Base-by-base conservation (phyloP, 169 alveolate species). In the Plasmodium relictum region DNA sequence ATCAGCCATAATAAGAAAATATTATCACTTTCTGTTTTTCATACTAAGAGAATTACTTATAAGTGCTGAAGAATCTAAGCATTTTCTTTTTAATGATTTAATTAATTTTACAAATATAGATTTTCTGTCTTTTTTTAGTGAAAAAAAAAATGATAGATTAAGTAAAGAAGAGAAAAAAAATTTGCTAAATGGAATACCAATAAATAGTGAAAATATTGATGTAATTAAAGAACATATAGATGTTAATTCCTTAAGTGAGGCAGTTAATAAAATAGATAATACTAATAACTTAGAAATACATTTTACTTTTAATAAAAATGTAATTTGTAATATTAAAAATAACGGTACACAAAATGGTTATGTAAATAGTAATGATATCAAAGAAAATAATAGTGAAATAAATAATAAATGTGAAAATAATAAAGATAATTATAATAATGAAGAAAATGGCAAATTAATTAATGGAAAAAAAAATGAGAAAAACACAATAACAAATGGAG, bases 1-100 rank as follows among this genome's bases (percentile, higher is more conserved):
- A 37, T 52, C 89, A 62, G 31, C 44, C 14, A 58, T 78, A 18
- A 39, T 58, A 44, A 63, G 42, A 12, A 63, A 66, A 41, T 78
- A 63, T 65, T 56, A 63, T 42, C 56, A 31, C 37, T 78, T 78
- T 31, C 45, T 26, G 37, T 54, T 26, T 63, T 31, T 78, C 63
- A 50, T 62, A 6, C 78, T 44, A 22, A 65, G 58, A 45, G 78
- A 65, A 48, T 54, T 78, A 50, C 48, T 44, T 31, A 26, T 73
- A 3, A 78, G 45, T 16, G 26, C 65, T 44, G 59, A 78, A 66
- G 31, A 7, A 9, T 12, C 58, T 16, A 52, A 63, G 20, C 44
- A 24, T 65, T 66, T 44, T 31, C 89, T 78, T 63, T 8, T 76
- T 48, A 18, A 63, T 8, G 48, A 76, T 76, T 31, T 31, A 31